Conservation (phyloP, 768 basidiomycete genomes). For the Boletus reticuloceps region DNA sequence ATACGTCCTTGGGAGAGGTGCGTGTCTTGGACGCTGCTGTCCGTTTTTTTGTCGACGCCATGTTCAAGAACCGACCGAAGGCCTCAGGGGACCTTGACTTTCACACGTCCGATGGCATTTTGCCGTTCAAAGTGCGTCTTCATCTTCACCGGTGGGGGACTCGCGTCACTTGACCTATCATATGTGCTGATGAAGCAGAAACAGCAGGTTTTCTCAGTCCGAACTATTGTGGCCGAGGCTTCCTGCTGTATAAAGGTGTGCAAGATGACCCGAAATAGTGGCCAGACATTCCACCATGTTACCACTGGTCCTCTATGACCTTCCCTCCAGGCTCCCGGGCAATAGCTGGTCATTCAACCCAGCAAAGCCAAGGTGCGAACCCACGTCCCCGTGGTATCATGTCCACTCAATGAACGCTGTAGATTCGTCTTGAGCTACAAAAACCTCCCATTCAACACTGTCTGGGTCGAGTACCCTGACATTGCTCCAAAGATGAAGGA, state of each 20-base stretch:
- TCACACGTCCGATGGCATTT: too few relatives aligned
- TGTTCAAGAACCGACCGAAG: too few relatives aligned
- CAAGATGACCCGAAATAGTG: background rate
- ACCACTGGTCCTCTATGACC: slow-evolving; percentile 36
- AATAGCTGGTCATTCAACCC: slow-evolving; percentile 38
- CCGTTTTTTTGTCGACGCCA: too few relatives aligned
- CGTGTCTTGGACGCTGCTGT: too few relatives aligned
- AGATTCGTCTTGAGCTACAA: slow-evolving; percentile 35
- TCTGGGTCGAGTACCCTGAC: slow-evolving; percentile 36
- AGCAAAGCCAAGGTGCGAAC: slow-evolving; percentile 35
- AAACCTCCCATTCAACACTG: slow-evolving; percentile 31
- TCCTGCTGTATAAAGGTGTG: background rate
- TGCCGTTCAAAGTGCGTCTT: too few relatives aligned
- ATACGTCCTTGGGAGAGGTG: too few relatives aligned
- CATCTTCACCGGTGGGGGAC: too few relatives aligned
- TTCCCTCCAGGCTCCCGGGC: slow-evolving; percentile 30
- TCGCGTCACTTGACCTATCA: background rate
- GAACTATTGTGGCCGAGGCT: background rate
- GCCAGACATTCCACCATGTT: slow-evolving; percentile 13
- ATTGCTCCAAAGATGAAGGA: slow-evolving; percentile 25
- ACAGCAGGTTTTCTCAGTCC: background rate
- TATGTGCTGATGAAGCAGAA: slow-evolving; percentile 2
- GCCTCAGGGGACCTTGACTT: too few relatives aligned
- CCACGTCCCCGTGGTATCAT: background rate
- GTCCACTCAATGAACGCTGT: background rate